Base-by-base conservation (phyloP, 768 basidiomycete genomes). In the Rubroboletus satanas region DNA sequence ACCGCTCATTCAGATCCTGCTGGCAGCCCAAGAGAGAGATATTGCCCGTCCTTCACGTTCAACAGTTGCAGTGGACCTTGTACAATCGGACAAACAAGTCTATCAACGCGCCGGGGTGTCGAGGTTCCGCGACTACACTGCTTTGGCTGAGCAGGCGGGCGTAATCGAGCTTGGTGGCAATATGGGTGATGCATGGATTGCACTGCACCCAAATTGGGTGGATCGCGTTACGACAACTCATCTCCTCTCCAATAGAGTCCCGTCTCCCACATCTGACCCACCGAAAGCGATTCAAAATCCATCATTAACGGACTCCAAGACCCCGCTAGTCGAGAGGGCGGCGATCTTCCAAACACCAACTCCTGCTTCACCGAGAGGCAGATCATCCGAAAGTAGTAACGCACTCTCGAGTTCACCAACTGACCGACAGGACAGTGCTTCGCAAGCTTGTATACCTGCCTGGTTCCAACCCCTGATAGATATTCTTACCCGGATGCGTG, bases 31-130 rank as follows among this genome's bases (percentile, higher is more conserved):
- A 32, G 55, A 57, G 15, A 69, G 66, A 6, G 78, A 77, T 5
- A 53, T 65, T 28, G 0, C 37, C 28, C 71, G 61, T 17, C 72
- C 79, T 12, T 64, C 70, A 5, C 76, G 79, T n/a, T 75, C 77
- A 15, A 55, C 8, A 1, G 54, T 83, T 18, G 76, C 74, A 5
- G 0, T 60, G 14, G 69, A 71, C 14, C 64, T 83, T 2, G 7
- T 60, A n/a, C 46, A 62, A 29, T 31, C 17, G 21, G 71, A 75
- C 43, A 65, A 65, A 17, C 43, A 57, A 26, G 41, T 59, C 29
- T 72, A 73, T 51, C 39, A 41, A 42, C 66, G 60, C 14, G 66
- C 45, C 0, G 73, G 73, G 5, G 70, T 61, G 52, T 52, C 39
- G 0, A 64, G 11, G 35, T 72, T 73, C 51, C 56, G 53, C 42